phyloP scores from a whole-genome alignment of 169 alveolate genomes.

The Blepharisma undulans region DNA sequence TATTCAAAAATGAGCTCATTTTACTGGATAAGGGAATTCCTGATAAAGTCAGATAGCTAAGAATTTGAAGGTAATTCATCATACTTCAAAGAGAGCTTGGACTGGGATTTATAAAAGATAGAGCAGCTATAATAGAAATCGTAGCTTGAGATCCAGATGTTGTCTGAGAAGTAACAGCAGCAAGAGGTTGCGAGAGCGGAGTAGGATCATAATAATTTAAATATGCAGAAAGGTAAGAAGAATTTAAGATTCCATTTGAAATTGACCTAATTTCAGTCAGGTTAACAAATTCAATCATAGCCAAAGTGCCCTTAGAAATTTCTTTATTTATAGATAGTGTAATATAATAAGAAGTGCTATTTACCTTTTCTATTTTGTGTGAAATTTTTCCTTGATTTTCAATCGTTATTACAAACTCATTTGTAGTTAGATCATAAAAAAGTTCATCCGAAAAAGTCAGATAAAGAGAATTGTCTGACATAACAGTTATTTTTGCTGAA shows the following conservation, averaged over 20 bases:
- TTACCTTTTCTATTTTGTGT: neutral
- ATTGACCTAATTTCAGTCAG: neutral
- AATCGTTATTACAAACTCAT: neutral
- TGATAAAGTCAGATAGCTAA: neutral
- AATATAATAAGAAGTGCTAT: neutral
- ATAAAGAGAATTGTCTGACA: neutral
- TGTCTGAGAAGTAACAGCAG: neutral
- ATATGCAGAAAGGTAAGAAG: neutral
- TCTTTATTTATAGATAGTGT: neutral
- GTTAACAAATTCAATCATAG: too few relatives aligned
- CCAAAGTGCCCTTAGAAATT: neutral
- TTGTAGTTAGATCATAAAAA: neutral
- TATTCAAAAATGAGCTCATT: neutral
- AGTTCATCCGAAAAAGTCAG: neutral
- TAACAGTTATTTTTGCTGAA: neutral
- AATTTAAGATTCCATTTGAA: neutral
- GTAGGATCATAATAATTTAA: neutral
- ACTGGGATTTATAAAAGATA: neutral
- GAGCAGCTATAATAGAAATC: neutral
- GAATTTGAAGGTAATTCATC: neutral
- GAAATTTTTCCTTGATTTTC: neutral
- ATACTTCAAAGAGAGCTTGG: neutral
- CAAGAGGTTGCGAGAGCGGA: neutral
- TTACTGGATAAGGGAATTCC: neutral
- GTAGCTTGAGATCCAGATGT: neutral